Conservation (phyloP, 257 asterid species). For the Gynochthodes officinalis region DNA sequence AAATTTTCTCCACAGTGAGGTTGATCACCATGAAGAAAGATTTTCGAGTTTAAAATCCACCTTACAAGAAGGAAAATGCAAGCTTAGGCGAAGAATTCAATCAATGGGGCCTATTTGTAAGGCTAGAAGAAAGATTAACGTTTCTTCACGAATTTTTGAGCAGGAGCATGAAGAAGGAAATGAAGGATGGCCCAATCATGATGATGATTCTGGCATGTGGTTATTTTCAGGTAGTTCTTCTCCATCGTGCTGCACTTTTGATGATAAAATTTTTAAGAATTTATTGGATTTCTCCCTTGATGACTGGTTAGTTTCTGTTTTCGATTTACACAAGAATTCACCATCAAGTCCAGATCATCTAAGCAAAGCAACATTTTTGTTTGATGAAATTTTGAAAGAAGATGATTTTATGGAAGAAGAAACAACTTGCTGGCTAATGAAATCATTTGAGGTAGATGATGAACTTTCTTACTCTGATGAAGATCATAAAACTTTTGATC, state of each 20-base stretch:
- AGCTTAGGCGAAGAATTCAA: neutral
- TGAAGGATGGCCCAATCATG: slow-evolving; percentile 6
- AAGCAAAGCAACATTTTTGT: neutral
- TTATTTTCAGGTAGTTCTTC: slow-evolving; percentile 17
- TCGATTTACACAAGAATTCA: neutral
- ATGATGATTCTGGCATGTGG: slow-evolving; percentile 14
- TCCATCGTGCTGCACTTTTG: slow-evolving; percentile 19
- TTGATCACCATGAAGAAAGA: slow-evolving; percentile 3
- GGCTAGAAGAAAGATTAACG: slow-evolving; percentile 2
- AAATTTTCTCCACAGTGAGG: neutral
- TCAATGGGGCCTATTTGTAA: slow-evolving; percentile 9
- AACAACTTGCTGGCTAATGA: slow-evolving; percentile 2
- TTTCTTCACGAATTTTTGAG: neutral
- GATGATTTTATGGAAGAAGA: slow-evolving; percentile 2
- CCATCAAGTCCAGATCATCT: neutral
- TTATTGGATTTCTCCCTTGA: slow-evolving; percentile 15
- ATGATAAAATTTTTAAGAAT: slow-evolving; percentile 4
- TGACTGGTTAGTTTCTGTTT: slow-evolving; percentile 16
- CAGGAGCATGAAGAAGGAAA: neutral
- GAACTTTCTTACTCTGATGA: neutral
- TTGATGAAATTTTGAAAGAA: slow-evolving; percentile 3
- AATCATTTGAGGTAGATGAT: neutral
- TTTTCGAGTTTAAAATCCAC: neutral
- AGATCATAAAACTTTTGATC: neutral
- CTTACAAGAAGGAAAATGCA: neutral